Percentiles rank a stretch among this genome's conserved stretches.
These are phyloP conservation scores for Brettanomyces sp. DNA, from an alignment of 805 yeast genomes.

Conservation along the genomic window DNA sequence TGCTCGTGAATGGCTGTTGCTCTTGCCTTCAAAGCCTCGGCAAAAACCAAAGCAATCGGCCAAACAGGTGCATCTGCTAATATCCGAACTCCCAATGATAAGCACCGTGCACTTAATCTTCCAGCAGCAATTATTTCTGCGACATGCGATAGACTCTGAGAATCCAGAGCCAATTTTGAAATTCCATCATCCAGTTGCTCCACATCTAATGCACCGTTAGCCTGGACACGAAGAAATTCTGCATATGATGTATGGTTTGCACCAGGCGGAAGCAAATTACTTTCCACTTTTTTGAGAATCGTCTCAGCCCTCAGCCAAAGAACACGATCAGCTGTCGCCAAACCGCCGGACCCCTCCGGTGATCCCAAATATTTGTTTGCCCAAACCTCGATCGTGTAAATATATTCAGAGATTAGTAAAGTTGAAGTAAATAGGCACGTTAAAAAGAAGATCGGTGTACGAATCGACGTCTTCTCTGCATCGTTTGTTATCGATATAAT, in stretches of 20 bases:
- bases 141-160: slow-evolving; percentile 35
- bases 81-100: slow-evolving; percentile 65
- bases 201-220: slow-evolving; percentile 51
- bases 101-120: slow-evolving; percentile 43
- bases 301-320: slow-evolving; percentile 58
- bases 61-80: slow-evolving; percentile 81
- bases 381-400: slow-evolving; percentile 48
- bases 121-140: slow-evolving; percentile 38
- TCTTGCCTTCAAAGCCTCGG: slow-evolving; percentile 67
- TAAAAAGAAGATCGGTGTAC: slow-evolving; percentile 70
- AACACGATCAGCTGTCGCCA: slow-evolving; percentile 40
- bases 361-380: slow-evolving; percentile 27
- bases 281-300: slow-evolving; percentile 51
- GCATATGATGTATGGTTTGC: slow-evolving; percentile 45
- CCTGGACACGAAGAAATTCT: slow-evolving; percentile 48
- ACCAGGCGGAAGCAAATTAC: slow-evolving; percentile 42
- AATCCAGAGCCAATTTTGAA: slow-evolving; percentile 38
- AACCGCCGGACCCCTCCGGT: slow-evolving; percentile 11
- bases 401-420: slow-evolving; percentile 52
- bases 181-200: slow-evolving; percentile 39
- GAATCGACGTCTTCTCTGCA: slow-evolving; percentile 55
- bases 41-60: slow-evolving; percentile 74
- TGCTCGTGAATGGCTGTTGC: slow-evolving; percentile 31
- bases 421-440: slow-evolving; percentile 61
- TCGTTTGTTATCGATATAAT: slow-evolving; percentile 57